phyloP scores from a whole-genome alignment of 768 basidiomycete genomes.

The Boletus barrowsii region DNA sequence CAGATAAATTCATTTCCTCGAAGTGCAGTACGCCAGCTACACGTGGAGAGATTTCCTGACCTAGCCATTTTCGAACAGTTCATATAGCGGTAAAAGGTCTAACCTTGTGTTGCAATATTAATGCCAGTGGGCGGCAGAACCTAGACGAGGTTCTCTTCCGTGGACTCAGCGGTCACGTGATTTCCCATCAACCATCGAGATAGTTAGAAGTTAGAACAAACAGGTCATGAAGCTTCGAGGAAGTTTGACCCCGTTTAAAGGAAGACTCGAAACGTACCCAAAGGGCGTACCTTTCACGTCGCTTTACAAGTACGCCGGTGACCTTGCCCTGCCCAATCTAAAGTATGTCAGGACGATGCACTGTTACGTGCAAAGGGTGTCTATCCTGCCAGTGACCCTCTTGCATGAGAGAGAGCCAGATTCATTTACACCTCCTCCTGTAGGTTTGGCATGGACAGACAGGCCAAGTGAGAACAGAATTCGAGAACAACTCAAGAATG shows the following conservation, averaged over 20 bases:
- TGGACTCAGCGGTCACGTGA: no score
- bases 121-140: no score
- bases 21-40: neutral
- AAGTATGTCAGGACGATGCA: neutral
- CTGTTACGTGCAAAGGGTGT: neutral
- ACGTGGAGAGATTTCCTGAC: neutral
- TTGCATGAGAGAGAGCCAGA: neutral
- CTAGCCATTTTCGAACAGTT: neutral
- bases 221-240: neutral
- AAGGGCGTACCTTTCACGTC: neutral
- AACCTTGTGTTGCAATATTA: neutral
- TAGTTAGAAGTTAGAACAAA: neutral
- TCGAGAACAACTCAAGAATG: neutral
- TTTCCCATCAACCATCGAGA: neutral
- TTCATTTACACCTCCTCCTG: neutral
- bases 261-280: neutral
- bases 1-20: neutral
- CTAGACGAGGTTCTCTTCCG: no score
- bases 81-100: neutral
- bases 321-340: neutral
- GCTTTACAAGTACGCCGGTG: neutral
- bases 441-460: neutral
- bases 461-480: neutral
- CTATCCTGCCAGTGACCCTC: neutral
- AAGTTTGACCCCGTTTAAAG: neutral